Evolutionary conservation across 495 filamentous ascomycete genomes (phyloP), one percentile per base, ranked within the genome.

Genomic region (Podospora pseudopauciseta): DNA sequence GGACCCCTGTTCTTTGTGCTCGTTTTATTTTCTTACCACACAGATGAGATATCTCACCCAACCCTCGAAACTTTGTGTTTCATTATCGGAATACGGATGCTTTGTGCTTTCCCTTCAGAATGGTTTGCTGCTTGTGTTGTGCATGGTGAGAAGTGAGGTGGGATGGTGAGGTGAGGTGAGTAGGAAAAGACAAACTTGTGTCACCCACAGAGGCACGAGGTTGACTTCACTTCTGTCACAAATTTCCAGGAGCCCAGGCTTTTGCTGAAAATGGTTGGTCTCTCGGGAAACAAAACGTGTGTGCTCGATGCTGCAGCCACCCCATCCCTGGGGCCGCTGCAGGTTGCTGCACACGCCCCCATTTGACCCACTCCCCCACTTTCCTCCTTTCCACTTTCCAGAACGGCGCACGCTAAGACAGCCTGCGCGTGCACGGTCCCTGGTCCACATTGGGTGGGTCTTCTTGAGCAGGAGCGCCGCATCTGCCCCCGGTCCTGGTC

Each of bases 331-430:
- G 39, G 39, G 39, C 39, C 39, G 39, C 39, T 49, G 39, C 53
- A 30, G 30, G 23, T 49, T 23, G 13, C 32, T 64, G 60, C 64
- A 70, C 60, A 67, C 62, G 57, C 68, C 68, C 30, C 60, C n/a
- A 7, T n/a, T 15, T 34, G 32, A 55, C 69, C 61, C 67, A 13
- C 53, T 39, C 58, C 66, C 58, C 63, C 66, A 57, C 62, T 27
- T 39, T 34, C 26, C 55, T 49, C 66, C 63, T 54, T 53, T 63
- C 62, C 69, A 58, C 68, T 71, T 68, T 68, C 65, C 65, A 70
- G 68, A 70, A 67, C 68, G 65, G 61, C 20, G 20, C 64, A 69
- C 65, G 65, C 68, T 57, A 68, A 68, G 49, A 65, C 56, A 61
- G 63, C 65, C 65, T 66, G 58, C 55, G 26, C 16, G 56, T 49